These are phyloP conservation scores for Corylus heterophylla DNA, from an alignment of 306 rosid species.

Conservation along the genomic window DNA sequence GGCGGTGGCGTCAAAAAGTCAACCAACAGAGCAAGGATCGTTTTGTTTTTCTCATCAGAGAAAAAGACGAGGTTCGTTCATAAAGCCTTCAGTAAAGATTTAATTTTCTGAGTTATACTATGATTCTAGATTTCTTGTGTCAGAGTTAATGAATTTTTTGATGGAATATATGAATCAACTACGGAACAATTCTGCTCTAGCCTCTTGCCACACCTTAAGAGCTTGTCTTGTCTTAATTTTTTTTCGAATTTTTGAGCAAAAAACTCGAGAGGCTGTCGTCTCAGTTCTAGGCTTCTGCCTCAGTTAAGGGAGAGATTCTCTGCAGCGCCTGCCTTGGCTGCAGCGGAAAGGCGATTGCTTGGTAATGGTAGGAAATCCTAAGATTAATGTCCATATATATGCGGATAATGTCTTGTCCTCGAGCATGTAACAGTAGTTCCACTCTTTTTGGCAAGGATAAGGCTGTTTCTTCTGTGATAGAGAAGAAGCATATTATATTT, in stretches of 20 bases:
- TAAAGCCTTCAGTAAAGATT: neutral
- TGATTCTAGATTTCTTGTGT: neutral
- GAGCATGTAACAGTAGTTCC: neutral
- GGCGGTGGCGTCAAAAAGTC: slow-evolving; percentile 33
- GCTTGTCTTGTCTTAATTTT: too few species aligned
- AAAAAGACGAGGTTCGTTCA: slow-evolving; percentile 60
- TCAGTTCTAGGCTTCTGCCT: too few species aligned
- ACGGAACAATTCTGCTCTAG: too few species aligned
- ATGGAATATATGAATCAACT: neutral
- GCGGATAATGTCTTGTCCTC: neutral
- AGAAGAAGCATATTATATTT: too few species aligned
- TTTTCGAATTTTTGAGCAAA: too few species aligned
- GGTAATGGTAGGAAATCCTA: too few species aligned
- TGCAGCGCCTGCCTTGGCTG: too few species aligned
- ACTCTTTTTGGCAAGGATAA: neutral
- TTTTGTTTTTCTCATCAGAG: slow-evolving; percentile 33
- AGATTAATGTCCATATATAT: too few species aligned
- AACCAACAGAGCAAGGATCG: slow-evolving; percentile 22
- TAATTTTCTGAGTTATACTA: neutral
- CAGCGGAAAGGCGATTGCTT: too few species aligned
- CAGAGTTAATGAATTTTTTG: neutral
- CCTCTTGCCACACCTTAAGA: too few species aligned
- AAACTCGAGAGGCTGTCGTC: too few species aligned
- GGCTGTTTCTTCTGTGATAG: neutral
- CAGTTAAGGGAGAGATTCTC: too few species aligned